Base-by-base conservation (phyloP, 2,329 filamentous ascomycete species). In the Penicillium sp. region DNA sequence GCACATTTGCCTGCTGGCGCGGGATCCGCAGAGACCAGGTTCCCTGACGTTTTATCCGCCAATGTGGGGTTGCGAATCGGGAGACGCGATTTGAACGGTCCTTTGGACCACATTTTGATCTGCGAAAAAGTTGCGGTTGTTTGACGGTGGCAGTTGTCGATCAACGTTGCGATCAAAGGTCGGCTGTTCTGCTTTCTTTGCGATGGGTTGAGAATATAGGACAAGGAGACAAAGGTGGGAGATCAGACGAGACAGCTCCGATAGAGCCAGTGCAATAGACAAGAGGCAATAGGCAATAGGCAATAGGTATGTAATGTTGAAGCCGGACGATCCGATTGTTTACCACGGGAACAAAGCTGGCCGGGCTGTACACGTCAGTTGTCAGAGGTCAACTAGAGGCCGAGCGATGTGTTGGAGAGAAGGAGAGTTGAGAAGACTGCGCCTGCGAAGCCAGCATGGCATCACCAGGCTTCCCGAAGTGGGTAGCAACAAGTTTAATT, bases 51-150 rank as follows among this genome's bases (percentile, higher is more conserved):
- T 25, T 77, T 80, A 68, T 79, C 75, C 65, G 79, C 69, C 54
- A 81, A 72, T 47, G 79, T 76, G 37, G 81, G 78, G 67, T 76
- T 78, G 57, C 78, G 76, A 64, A 80, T 80, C 17, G 76, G 78
- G 59, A 79, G 78, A 69, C 73, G 80, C 63, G 78, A 76, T 65
- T 71, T 81, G 75, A 67, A 83, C 6, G 68, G 63, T 43, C 67
- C 71, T 68, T 82, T 81, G 71, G 83, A 83, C 83, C 83, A 86
- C 84, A 86, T 84, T n/a, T 61, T 76, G 69, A 54, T 63, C 43
- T 61, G 48, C 51, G 22, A 37, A 12, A 14, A 14, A n/a, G 20
- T n/a, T 55, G 31, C 8, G 17, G 6, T 15, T n/a, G 20, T 15
- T 55, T 25, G 31, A 10, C 39, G 15, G 48, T 56, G 35, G 28